phyloP scores from a whole-genome alignment of 768 basidiomycete genomes.

The Leucocoprinus birnbaumii region DNA sequence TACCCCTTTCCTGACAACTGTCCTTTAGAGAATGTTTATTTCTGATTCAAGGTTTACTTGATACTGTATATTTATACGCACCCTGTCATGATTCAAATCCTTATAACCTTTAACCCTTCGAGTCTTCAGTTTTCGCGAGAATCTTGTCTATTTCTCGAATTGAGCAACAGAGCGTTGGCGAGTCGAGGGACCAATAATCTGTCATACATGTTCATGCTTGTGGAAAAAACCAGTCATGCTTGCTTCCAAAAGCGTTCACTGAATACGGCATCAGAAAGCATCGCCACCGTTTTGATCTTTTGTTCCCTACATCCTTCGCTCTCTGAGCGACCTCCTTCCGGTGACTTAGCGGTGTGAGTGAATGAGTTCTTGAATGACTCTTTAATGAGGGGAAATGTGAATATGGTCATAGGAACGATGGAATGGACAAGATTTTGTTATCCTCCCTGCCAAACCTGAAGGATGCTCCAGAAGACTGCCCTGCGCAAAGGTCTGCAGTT shows the following conservation, averaged over 20 bases:
- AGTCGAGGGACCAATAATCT: no score
- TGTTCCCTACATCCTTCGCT: neutral
- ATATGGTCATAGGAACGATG: conserved; percentile 1
- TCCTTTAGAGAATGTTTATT: neutral
- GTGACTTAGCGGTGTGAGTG: neutral
- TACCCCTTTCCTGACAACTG: neutral
- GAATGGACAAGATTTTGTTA: conserved; percentile 10
- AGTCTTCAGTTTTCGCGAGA: no score
- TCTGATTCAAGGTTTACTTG: neutral
- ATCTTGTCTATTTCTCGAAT: no score
- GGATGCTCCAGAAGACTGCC: conserved; percentile 17
- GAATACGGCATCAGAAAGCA: neutral
- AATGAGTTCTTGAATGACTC: neutral
- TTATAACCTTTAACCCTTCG: no score
- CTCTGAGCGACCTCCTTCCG: neutral
- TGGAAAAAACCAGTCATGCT: no score
- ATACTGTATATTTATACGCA: neutral
- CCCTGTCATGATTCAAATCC: neutral
- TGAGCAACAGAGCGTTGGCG: no score
- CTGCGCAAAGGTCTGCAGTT: conserved; percentile 28
- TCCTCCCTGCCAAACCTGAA: conserved; percentile 11
- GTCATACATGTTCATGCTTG: no score
- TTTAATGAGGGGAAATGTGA: neutral
- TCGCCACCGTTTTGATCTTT: neutral
- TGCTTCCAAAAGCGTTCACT: no score